These are phyloP conservation scores for Leccinum boreale DNA, from an alignment of 768 basidiomycete species.

Conservation along the genomic window DNA sequence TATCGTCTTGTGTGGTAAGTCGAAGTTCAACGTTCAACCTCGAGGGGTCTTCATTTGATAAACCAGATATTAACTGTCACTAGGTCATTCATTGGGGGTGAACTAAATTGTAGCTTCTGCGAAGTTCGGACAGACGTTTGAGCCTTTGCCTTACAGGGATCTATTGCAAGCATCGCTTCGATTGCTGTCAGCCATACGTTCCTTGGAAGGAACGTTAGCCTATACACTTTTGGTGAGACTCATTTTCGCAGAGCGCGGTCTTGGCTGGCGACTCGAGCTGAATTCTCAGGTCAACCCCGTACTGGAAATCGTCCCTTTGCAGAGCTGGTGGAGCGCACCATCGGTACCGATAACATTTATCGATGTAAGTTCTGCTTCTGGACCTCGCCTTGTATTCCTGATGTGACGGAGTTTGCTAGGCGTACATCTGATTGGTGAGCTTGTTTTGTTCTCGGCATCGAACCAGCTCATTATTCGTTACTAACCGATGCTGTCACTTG, in stretches of 20 bases:
- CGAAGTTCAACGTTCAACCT: constrained; percentile 1
- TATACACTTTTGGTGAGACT: constrained; percentile 46
- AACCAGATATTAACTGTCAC: background rate
- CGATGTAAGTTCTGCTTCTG: constrained; percentile 31
- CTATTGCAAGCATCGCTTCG: constrained; percentile 38
- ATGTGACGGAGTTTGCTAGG: constrained; percentile 22
- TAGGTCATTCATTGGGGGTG: constrained; percentile 42
- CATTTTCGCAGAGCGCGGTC: background rate
- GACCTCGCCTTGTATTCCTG: background rate
- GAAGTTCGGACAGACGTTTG: background rate
- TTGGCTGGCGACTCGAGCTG: background rate
- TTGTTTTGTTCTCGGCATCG: background rate
- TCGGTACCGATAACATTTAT: constrained; percentile 39
- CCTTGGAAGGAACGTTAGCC: constrained; percentile 17
- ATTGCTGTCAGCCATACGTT: constrained; percentile 32
- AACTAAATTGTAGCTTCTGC: constrained; percentile 3
- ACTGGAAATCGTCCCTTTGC: constrained; percentile 42
- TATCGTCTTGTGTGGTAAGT: constrained; percentile 32
- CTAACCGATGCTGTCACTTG: background rate
- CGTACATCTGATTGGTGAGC: constrained; percentile 43
- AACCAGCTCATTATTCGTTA: background rate
- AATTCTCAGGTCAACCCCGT: constrained; percentile 45
- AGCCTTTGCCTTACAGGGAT: constrained; percentile 27
- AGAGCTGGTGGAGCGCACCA: constrained; percentile 35
- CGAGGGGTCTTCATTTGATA: background rate